A percentile compares a stretch with the other conserved stretches of the same genome.
phyloP scores from a whole-genome alignment of 306 rosid genomes.

The cucumber (Cucumis sativus) region DNA sequence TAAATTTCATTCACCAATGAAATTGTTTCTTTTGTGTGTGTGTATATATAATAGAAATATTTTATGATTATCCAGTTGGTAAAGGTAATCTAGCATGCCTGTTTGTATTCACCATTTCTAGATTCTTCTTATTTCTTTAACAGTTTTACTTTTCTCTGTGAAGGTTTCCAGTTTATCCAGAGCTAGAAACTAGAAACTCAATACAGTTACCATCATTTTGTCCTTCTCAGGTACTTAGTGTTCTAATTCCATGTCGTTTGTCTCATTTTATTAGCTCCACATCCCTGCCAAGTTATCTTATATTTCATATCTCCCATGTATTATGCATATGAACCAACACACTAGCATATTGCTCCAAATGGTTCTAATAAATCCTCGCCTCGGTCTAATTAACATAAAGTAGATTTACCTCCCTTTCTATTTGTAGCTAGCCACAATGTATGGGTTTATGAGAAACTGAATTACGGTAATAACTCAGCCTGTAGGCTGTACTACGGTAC shows the following conservation, averaged over 20 bases:
- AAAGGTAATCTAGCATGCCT: not conserved
- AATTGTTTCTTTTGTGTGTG: not conserved
- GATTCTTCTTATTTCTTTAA: not conserved
- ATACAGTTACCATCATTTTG: constrained; percentile 59
- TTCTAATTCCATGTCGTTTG: not conserved
- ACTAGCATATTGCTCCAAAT: not conserved
- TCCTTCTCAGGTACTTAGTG: constrained; percentile 45
- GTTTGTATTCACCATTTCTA: not conserved
- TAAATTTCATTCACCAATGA: not conserved
- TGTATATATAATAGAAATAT: no score
- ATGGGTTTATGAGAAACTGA: not conserved
- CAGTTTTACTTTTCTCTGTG: constrained; percentile 14
- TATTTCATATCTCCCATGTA: not conserved
- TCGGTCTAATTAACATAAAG: not conserved
- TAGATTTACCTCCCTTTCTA: not conserved
- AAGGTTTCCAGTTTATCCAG: constrained; percentile 84
- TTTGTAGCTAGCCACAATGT: not conserved
- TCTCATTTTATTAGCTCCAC: not conserved
- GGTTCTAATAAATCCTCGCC: not conserved
- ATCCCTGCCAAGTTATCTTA: not conserved
- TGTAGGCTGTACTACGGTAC: not conserved
- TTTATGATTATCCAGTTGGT: not conserved
- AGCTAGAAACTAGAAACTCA: constrained; percentile 84
- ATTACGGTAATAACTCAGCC: not conserved
- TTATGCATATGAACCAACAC: not conserved